Evolutionary conservation across 2,329 filamentous ascomycete genomes (phyloP), one percentile per base, ranked within the genome.

Genomic region (Trichoderma arundinaceum): DNA sequence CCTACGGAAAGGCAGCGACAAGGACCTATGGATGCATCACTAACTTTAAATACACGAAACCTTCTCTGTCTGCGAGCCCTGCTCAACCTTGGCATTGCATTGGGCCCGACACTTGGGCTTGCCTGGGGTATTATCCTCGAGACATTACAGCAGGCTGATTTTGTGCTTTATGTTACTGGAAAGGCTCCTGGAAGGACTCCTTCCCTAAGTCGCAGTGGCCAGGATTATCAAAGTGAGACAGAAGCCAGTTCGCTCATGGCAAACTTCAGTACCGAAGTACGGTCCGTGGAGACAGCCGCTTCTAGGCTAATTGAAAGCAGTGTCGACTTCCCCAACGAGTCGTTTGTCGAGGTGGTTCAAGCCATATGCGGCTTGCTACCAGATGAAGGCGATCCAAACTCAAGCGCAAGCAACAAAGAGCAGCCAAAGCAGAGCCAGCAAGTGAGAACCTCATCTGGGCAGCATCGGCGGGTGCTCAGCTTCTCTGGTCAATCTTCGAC

Each of bases 111-210:
- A 0, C 82, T 99, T 0, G 89, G 91, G 41, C 83, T 85, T 13
- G 91, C 94, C 0, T 99, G 96, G 92, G 89, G 88, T 1, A 98
- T 99, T 66, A 83, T 99, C 15, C 84, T 99, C 1, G 94, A 96
- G 73, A 96, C 94, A 0, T 80, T 99, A 7, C 93, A 97, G 73
- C 92, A 97, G 76, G 94, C 94, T 2, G 95, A 98, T 72, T 88
- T 96, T 68, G 89, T 98, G 4, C 84, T 97, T 32, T 91, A 89
- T 64, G 84, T 86, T 10, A 87, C 84, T 13, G 83, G 83, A 10
- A 87, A 86, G 70, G 75, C 81, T 4, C 79, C 84, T 0, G 84
- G 83, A 0, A 81, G 82, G 62, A 83, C 84, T 1, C 80, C 83
- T 6, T 79, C 84, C 1, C 78, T 81, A 6, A 78, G 77, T 12